phyloP scores from a whole-genome alignment of 768 basidiomycete genomes.

The Amanita thiersii region DNA sequence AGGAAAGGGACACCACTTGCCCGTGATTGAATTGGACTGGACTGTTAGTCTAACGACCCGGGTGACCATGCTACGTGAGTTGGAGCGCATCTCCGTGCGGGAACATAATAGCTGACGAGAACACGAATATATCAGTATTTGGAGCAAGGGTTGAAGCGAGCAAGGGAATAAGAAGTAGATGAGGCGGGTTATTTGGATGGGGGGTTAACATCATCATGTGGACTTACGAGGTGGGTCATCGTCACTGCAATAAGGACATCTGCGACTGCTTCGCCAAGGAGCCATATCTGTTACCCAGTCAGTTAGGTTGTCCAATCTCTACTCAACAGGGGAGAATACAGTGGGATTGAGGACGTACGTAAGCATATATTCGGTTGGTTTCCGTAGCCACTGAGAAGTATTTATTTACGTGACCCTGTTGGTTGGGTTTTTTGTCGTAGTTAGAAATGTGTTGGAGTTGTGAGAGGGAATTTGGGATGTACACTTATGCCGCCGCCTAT shows the following conservation, averaged over 20 bases:
- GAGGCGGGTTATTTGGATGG: neutral
- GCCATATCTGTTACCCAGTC: constrained; percentile 14
- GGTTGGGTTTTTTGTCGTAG: no score
- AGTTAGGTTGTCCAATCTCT: neutral
- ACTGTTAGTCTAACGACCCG: neutral
- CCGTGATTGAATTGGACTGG: neutral
- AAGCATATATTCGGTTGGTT: no score
- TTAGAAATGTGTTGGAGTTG: neutral
- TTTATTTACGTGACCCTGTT: no score
- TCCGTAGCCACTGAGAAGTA: no score
- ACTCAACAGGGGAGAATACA: constrained; percentile 2
- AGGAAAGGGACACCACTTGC: no score
- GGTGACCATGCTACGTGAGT: neutral
- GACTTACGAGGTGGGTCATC: constrained; percentile 14
- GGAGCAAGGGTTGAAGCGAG: neutral
- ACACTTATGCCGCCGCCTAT: constrained; percentile 11
- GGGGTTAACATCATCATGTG: neutral
- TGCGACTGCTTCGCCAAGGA: constrained; percentile 15
- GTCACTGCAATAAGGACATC: constrained; percentile 16
- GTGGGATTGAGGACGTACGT: no score
- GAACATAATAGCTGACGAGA: neutral
- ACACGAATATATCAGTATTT: neutral
- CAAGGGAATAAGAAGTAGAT: neutral
- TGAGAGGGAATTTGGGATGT: constrained; percentile 1
- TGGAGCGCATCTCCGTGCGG: neutral